phyloP scores from a whole-genome alignment of 1,284 basidiomycete genomes.

The Ganoderma sinense region DNA sequence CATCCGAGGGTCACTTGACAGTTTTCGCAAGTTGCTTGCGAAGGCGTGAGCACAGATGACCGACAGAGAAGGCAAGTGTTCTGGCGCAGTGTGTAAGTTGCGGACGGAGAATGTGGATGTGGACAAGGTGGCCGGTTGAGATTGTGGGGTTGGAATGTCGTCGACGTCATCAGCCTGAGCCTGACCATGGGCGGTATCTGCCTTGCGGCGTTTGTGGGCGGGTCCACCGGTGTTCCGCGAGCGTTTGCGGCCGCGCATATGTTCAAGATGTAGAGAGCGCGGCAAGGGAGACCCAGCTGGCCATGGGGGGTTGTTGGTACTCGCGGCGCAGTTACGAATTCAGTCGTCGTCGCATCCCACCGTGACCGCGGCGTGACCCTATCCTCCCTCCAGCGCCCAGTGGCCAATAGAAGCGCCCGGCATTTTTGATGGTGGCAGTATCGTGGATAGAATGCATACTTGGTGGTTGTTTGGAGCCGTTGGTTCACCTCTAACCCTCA shows the following conservation, averaged over 20 bases:
- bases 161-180: constrained; percentile 51
- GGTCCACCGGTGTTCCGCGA: constrained; percentile 8
- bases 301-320: neutral
- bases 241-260: constrained; percentile 13
- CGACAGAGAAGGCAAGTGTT: constrained; percentile 51
- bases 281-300: neutral
- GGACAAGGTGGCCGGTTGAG: constrained; percentile 49
- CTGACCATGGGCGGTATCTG: constrained; percentile 32
- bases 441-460: neutral
- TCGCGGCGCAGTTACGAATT: neutral
- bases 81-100: constrained; percentile 34
- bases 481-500: neutral
- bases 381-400: neutral
- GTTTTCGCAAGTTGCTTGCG: constrained; percentile 49
- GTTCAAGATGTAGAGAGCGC: neutral
- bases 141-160: constrained; percentile 44
- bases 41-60: constrained; percentile 60
- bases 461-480: neutral
- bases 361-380: too few relatives aligned
- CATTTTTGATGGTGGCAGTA: neutral
- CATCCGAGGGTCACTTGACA: constrained; percentile 46
- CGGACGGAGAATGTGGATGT: constrained; percentile 61
- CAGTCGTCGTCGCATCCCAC: too few relatives aligned
- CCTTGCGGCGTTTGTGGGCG: constrained; percentile 43
- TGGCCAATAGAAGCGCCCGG: neutral